Evolutionary conservation across 345 rosid genomes (phyloP), one percentile per base, ranked within the genome.

Genomic region (Moringa oleifera): DNA sequence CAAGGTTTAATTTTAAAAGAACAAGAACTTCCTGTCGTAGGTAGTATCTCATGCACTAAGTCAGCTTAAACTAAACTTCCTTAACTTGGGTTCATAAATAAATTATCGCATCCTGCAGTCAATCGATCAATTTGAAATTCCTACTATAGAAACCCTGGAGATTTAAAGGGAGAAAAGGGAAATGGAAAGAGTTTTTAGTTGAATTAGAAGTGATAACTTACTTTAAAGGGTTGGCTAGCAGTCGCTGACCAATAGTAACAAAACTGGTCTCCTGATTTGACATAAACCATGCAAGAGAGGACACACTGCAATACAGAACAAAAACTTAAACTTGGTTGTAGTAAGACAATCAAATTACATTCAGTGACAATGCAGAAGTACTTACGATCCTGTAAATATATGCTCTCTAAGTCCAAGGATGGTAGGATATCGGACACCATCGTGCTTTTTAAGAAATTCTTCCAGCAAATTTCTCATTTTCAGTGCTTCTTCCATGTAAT

Each of bases 281-380:
- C 98, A 95, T 91, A 75, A 95, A 91, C 99, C 99, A 95, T 18
- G 99, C 99, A 55, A 95, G 98, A 64, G 99, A 95, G 45, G 99
- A 95, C 73, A 95, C 99, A 74, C 99, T 95, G 88, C 75, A 79
- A 61, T 69, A 51, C 61, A 53, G 8, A 52, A 20, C 24, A 53
- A 69, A 69, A 25, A n/a, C n/a, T n/a, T n/a, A n/a, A n/a, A n/a
- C n/a, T n/a, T 41, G 52, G 16, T 55, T 17, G 54, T 63, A 53
- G 58, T 6, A 69, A 52, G 61, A 61, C 21, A 20, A 23, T 18
- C 60, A 59, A 37, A 25, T 20, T 56, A 15, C 23, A 55, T 25
- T 20, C 59, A 59, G n/a, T 55, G 49, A 33, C 24, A 59, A 24
- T 24, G 51, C 31, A 22, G 31, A 51, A 8, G 13, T 61, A 59